Evolutionary conservation across 768 basidiomycete species (phyloP).

Genomic region (Boletus sp.): DNA sequence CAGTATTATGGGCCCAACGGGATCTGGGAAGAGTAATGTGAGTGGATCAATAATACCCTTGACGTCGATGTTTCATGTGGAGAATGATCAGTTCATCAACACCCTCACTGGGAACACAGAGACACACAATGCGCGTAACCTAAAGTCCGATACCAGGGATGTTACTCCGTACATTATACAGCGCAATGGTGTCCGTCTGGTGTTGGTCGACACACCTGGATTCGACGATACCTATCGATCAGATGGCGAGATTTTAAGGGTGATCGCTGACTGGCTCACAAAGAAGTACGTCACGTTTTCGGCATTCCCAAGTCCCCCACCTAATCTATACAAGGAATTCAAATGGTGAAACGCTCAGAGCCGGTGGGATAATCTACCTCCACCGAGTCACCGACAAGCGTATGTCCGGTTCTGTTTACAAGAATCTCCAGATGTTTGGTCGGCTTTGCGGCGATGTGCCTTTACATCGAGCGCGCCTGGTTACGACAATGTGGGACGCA

Average conservation of each 20-base stretch:
- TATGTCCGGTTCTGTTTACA: constrained; percentile 29
- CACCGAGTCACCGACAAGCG: constrained; percentile 37
- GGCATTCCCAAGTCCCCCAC: not conserved
- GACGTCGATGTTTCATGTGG: not conserved
- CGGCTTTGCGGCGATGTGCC: constrained; percentile 34
- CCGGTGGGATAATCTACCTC: constrained; percentile 35
- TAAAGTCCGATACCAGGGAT: not conserved
- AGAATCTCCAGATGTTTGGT: constrained; percentile 35
- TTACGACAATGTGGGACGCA: constrained; percentile 40
- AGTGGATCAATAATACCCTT: not conserved
- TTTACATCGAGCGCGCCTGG: constrained; percentile 30
- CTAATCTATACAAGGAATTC: constrained; percentile 6
- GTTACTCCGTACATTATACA: constrained; percentile 1
- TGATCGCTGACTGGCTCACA: constrained; percentile 18
- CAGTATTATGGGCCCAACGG: constrained; percentile 24
- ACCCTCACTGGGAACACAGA: too few relatives aligned
- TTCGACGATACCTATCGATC: constrained; percentile 5
- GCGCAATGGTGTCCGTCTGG: not conserved
- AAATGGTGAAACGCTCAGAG: not conserved
- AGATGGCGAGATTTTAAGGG: constrained; percentile 9
- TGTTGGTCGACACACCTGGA: constrained; percentile 20
- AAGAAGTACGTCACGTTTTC: constrained; percentile 10
- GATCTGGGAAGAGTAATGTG: constrained; percentile 24
- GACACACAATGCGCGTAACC: too few relatives aligned
- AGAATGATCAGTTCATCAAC: not conserved